Base-by-base conservation (phyloP, 495 filamentous ascomycete species). In the Evansstolkia leycettana region DNA sequence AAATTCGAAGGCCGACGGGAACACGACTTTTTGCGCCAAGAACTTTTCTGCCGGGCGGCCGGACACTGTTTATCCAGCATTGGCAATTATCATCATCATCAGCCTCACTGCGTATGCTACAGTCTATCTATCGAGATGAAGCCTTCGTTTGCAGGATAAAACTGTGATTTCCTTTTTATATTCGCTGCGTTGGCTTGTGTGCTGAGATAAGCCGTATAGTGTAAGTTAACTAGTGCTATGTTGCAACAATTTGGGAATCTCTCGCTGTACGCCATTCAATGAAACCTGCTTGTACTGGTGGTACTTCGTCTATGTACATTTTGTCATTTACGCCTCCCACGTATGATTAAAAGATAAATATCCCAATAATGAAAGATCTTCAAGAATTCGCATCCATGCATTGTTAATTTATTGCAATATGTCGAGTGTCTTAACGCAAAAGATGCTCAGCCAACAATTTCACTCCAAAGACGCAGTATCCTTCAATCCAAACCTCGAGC, bases 381-480 rank as follows among this genome's bases (percentile, higher is more conserved):
- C n/a, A n/a, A n/a, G n/a, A n/a, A n/a, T n/a, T n/a, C 20, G 20
- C 20, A 31, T n/a, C 29, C 29, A 31, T 31, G 29, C 29, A 31
- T 13, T 17, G 11, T n/a, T n/a, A 14, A 3, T 9, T 14, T 4
- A 16, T 7, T 13, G 29, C 9, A 5, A n/a, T n/a, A 29, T 15
- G 20, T 5, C 5, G 4, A 23, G 9, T 23, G 9, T 9, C 20
- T 23, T 9, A 23, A 23, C 20, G 5, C 4, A 23, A 23, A 5
- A 23, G 5, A 5, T 23, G 20, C 5, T 23, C 9, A n/a, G n/a
- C n/a, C 8, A 20, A 14, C 5, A 31, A 5, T 18, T 41, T 45
- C 42, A 60, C 37, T 60, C 50, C 19, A 56, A 33, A 20, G 52
- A 47, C 15, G 73, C 61, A 38, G 70, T 64, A 28, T 60, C 57